Base-by-base conservation (phyloP, 2,329 filamentous ascomycete genomes). In the Neonectria sp. region DNA sequence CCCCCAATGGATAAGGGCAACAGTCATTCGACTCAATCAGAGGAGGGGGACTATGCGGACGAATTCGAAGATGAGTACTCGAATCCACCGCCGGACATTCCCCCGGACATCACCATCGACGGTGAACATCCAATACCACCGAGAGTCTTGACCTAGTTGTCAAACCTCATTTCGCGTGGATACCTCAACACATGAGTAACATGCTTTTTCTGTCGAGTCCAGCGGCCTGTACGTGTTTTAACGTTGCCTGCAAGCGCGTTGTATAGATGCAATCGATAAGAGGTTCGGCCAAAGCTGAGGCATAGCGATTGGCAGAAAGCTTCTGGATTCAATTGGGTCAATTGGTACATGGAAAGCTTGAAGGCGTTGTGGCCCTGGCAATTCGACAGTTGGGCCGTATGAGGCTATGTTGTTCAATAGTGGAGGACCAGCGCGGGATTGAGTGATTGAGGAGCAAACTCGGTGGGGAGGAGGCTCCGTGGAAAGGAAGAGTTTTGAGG, bases 21-120 rank as follows among this genome's bases (percentile, higher is more conserved):
- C 12, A 77, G 79, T 57, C 81, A 83, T 35, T 81, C 79, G 3
- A 81, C 79, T 11, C 81, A 83, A 33, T 78, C 78, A 27, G 83
- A 84, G 29, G 80, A 80, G 29, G 77, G 78, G n/a, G 78, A 77
- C 43, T 81, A 81, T 58, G 80, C 79, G 33, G 81, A 82, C 15
- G 78, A 79, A 5, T 71, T 74, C 45, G 77, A 79, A 13, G 75
- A 77, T 21, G 68, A 75, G 17, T 70, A 77, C 53, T 68, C 74
- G 17, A 65, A 74, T n/a, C 65, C 71, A 35, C 68, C 65, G 11
- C 68, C 67, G 25, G 71, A 74, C 4, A 64, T 53, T 5, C 46
- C 61, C 7, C 55, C 62, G 31, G 35, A 60, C 11, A 57, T 58
- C 13, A 61, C 66, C 31, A 73, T 53, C 33, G 60, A 51, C 15